These are phyloP conservation scores for Condylostoma magnum DNA, from an alignment of 169 alveolate species.

Conservation along the genomic window DNA sequence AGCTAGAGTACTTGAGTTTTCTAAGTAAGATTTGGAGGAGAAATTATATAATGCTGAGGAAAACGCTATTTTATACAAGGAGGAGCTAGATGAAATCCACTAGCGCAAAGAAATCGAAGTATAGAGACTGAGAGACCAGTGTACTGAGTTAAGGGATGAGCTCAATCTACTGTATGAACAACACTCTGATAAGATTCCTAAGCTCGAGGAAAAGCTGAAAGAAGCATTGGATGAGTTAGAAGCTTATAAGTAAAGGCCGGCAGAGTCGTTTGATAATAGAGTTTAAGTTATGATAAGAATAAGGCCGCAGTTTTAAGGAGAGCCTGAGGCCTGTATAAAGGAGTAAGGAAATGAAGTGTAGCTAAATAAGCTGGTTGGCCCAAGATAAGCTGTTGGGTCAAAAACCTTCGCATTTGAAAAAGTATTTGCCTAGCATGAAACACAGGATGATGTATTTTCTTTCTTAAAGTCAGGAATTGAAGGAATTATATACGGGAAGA, in stretches of 20 bases:
- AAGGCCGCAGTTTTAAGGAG: not conserved
- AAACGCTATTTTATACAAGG: constrained; percentile 28
- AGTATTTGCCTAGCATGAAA: constrained; percentile 47
- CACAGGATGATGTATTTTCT: constrained; percentile 58
- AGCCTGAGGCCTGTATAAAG: not conserved
- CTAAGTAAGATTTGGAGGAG: constrained; percentile 26
- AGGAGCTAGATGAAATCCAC: constrained; percentile 20
- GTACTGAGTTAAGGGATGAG: constrained; percentile 17
- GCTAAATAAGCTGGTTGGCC: not conserved
- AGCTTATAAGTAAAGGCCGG: not conserved
- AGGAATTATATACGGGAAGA: constrained; percentile 67
- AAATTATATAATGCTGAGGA: constrained; percentile 25
- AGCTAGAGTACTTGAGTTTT: constrained; percentile 20
- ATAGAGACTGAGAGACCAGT: constrained; percentile 26
- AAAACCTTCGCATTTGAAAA: constrained; percentile 66
- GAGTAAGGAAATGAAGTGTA: not conserved
- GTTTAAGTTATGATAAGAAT: not conserved
- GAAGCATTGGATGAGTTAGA: not conserved
- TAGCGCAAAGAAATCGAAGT: constrained; percentile 4
- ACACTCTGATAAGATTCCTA: not conserved
- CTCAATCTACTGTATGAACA: not conserved
- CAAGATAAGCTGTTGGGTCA: not conserved
- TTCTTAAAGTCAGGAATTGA: constrained; percentile 62
- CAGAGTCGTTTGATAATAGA: not conserved
- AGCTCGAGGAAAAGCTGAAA: not conserved